phyloP scores from a whole-genome alignment of 768 basidiomycete genomes.

The Lyophyllum semitale region DNA sequence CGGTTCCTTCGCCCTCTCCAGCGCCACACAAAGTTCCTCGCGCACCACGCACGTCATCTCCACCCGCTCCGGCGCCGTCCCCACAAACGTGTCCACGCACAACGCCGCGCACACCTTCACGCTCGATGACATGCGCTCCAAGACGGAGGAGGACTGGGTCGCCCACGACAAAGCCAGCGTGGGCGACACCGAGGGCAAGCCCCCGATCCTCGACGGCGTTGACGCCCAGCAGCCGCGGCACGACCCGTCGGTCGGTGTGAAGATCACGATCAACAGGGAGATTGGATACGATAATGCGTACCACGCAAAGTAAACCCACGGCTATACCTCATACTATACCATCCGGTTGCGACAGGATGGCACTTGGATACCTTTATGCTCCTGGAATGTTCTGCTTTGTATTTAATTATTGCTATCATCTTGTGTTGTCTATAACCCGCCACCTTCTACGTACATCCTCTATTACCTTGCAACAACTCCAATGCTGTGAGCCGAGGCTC shows the following conservation, averaged over 20 bases:
- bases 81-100: slow-evolving; percentile 38
- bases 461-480: too few species aligned
- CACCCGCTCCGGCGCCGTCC: slow-evolving; percentile 40
- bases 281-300: slow-evolving; percentile 47
- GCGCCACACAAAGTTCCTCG: slow-evolving; percentile 42
- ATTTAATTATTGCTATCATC: too few species aligned
- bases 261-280: slow-evolving; percentile 59
- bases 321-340: background rate
- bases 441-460: too few species aligned
- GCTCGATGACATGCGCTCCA: slow-evolving; percentile 53
- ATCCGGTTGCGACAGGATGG: background rate
- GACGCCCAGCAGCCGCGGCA: slow-evolving; percentile 25
- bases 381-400: too few species aligned
- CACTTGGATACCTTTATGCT: background rate
- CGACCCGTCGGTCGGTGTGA: slow-evolving; percentile 44
- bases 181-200: slow-evolving; percentile 42
- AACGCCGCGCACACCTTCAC: slow-evolving; percentile 47
- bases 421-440: background rate
- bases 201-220: slow-evolving; percentile 31
- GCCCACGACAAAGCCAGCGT: slow-evolving; percentile 41
- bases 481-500: too few species aligned
- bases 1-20: slow-evolving; percentile 67
- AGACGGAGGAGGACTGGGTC: slow-evolving; percentile 49
- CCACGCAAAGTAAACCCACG: slow-evolving; percentile 17
- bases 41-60: slow-evolving; percentile 55